These are phyloP conservation scores for Nicotiana benthamiana DNA, from an alignment of 257 asterid species.

Conservation along the genomic window DNA sequence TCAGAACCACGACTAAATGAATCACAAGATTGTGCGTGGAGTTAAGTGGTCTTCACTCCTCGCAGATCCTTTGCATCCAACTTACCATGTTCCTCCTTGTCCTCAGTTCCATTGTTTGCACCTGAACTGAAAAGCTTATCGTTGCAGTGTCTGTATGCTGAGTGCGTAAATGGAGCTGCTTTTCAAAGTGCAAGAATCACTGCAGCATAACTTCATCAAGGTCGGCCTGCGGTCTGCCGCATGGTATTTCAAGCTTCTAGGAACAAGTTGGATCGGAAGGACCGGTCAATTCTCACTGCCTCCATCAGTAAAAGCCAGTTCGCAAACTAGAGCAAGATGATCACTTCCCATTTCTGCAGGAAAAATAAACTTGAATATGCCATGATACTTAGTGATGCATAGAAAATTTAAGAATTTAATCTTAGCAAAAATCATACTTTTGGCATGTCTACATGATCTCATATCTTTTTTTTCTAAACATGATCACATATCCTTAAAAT, in stretches of 20 bases:
- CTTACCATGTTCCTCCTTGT: background rate
- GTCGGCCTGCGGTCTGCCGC: background rate
- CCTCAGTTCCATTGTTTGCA: background rate
- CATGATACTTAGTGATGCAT: background rate
- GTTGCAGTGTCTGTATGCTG: background rate
- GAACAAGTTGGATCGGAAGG: background rate
- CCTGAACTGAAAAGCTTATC: background rate
- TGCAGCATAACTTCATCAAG: background rate
- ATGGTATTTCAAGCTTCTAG: background rate
- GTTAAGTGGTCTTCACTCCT: background rate
- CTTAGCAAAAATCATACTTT: background rate
- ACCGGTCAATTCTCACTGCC: conserved; percentile 8
- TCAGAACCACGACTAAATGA: background rate
- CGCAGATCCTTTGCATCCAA: background rate
- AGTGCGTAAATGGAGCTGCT: background rate
- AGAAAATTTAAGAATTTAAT: background rate
- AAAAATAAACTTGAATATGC: background rate
- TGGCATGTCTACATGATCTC: background rate
- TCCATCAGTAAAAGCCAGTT: conserved; percentile 56
- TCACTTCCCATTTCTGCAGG: conserved; percentile 85
- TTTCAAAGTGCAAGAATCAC: background rate
- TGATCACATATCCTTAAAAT: background rate
- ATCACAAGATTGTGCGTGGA: background rate
- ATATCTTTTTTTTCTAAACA: too few species aligned
- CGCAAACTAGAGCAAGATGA: conserved; percentile 87